phyloP scores from a whole-genome alignment of 1,284 basidiomycete genomes.

The Cryptococcus sp. region DNA sequence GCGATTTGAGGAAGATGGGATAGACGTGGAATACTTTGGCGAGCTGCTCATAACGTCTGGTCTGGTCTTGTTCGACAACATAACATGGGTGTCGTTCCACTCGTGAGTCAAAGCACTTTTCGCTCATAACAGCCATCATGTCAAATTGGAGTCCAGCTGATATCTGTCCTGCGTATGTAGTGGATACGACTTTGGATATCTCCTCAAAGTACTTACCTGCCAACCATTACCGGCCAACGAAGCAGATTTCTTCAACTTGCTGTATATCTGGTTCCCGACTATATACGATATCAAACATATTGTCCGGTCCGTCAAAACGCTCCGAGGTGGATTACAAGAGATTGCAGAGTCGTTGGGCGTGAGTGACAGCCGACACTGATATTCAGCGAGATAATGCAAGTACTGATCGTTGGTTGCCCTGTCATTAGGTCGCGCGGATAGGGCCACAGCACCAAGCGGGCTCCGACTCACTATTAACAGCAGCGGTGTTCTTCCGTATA shows the following conservation, averaged over 20 bases:
- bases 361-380: constrained; percentile 23
- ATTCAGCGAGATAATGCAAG: neutral
- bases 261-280: constrained; percentile 92
- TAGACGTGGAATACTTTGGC: constrained; percentile 91
- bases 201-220: constrained; percentile 91
- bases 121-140: neutral
- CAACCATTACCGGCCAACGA: constrained; percentile 85
- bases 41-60: constrained; percentile 96
- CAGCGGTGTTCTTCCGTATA: constrained; percentile 95
- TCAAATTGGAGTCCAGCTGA: neutral
- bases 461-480: constrained; percentile 89
- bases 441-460: constrained; percentile 95
- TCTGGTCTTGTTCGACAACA: constrained; percentile 83
- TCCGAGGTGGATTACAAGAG: constrained; percentile 93
- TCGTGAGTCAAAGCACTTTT: constrained; percentile 64
- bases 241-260: constrained; percentile 83
- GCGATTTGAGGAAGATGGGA: constrained; percentile 88
- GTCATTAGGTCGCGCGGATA: constrained; percentile 74
- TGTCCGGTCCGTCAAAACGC: constrained; percentile 81
- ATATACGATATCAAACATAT: constrained; percentile 98
- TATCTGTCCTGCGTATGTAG: constrained; percentile 56
- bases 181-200: constrained; percentile 99
- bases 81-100: constrained; percentile 98
- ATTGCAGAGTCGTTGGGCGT: constrained; percentile 89
- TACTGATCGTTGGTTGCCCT: neutral